phyloP scores from a whole-genome alignment of 345 rosid species.

The Eucalyptus marginata region DNA sequence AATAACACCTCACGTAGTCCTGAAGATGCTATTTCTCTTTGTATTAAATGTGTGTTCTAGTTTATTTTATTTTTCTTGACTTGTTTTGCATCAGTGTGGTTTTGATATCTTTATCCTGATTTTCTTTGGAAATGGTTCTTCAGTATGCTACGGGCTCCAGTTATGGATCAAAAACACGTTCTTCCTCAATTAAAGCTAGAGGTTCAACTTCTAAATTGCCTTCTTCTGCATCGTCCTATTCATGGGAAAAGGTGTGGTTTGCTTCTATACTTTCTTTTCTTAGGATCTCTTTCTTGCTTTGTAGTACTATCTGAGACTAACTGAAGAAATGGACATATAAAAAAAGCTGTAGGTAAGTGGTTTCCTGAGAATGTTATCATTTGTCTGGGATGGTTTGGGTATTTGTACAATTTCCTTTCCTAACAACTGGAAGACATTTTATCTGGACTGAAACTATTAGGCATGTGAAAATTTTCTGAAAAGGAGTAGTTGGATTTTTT shows the following conservation, averaged over 20 bases:
- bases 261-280: not conserved
- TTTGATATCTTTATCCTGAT: not conserved
- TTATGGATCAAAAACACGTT: slow-evolving; percentile 50
- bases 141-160: slow-evolving; percentile 50
- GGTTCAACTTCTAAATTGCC: slow-evolving; percentile 18
- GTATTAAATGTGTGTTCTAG: not conserved
- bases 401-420: not conserved
- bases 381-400: not conserved
- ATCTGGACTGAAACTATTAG: not conserved
- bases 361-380: not conserved
- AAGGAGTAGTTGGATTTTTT: not conserved
- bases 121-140: not conserved
- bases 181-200: slow-evolving; percentile 24
- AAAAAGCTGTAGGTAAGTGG: not conserved
- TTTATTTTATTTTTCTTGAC: not conserved
- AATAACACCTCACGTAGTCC: not conserved
- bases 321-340: not conserved
- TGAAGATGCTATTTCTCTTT: not conserved
- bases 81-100: not conserved
- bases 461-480: not conserved
- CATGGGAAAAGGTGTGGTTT: slow-evolving; percentile 71
- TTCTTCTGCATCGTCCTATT: slow-evolving; percentile 19
- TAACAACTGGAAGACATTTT: not conserved
- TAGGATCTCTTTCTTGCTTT: not conserved
- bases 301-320: not conserved